phyloP scores from a whole-genome alignment of 208 protist species.

The Acanthamoeba castellanii region DNA sequence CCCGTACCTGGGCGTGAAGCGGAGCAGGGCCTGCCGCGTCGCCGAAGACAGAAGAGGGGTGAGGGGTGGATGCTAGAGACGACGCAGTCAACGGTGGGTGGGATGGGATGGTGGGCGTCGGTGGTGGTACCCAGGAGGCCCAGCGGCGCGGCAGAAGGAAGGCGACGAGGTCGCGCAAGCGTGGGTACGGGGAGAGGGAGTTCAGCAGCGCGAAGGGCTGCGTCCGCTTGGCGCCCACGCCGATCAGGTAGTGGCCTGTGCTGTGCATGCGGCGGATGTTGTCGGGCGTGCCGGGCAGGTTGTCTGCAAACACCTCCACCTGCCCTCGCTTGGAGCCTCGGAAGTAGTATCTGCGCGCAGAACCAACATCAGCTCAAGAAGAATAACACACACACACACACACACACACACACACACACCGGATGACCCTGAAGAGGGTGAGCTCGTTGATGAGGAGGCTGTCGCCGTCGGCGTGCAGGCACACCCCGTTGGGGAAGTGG shows the following conservation, averaged over 20 bases:
- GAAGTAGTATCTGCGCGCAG: constrained; percentile 30
- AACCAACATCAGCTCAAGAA: not conserved
- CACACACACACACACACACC: not conserved
- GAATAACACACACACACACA: not conserved
- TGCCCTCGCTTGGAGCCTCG: not conserved
- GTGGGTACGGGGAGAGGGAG: not conserved
- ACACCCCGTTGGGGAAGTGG: constrained; percentile 62
- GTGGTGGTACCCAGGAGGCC: not conserved
- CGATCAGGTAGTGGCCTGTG: constrained; percentile 65
- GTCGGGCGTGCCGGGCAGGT: constrained; percentile 51
- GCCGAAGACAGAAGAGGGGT: not conserved
- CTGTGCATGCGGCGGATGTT: constrained; percentile 7
- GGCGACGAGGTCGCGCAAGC: not conserved
- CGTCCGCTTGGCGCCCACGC: not conserved
- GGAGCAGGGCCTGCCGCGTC: not conserved
- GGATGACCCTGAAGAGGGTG: not conserved
- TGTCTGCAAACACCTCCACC: constrained; percentile 49
- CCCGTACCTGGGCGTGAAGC: constrained; percentile 8
- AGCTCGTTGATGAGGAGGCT: constrained; percentile 49
- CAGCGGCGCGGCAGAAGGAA: constrained; percentile 8
- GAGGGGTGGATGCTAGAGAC: too few relatives aligned
- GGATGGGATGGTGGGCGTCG: too few relatives aligned
- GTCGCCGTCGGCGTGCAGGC: constrained; percentile 58
- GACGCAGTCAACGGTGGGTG: too few relatives aligned
- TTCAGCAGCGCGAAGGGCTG: constrained; percentile 38